Evolutionary conservation across 2,329 filamentous ascomycete species (phyloP).

Genomic region (Dothideomycetes sp.): DNA sequence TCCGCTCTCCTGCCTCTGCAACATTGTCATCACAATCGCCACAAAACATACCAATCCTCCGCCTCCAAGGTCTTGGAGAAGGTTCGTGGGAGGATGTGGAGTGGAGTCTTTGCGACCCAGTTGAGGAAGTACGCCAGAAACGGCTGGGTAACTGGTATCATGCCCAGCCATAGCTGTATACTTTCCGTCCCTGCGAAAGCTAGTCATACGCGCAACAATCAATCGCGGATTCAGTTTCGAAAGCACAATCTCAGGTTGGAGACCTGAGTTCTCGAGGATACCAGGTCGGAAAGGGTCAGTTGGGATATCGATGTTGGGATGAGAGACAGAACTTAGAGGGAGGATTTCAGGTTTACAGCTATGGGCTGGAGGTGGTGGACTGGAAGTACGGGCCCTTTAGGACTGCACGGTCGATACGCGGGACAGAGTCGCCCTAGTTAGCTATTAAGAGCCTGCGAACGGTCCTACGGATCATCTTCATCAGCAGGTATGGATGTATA

Average conservation of each 20-base stretch:
- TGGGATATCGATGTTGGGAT: slow-evolving; percentile 60
- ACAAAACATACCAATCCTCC: slow-evolving; percentile 74
- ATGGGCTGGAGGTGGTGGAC: slow-evolving; percentile 70
- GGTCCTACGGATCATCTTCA: slow-evolving; percentile 48
- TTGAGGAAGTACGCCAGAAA: slow-evolving; percentile 67
- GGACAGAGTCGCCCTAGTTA: slow-evolving; percentile 77
- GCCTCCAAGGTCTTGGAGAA: slow-evolving; percentile 84
- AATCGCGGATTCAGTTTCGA: slow-evolving; percentile 59
- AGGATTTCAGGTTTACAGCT: slow-evolving; percentile 64
- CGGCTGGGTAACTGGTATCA: slow-evolving; percentile 93
- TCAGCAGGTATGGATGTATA: background rate
- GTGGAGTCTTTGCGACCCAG: slow-evolving; percentile 61
- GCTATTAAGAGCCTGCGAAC: slow-evolving; percentile 82
- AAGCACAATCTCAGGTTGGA: slow-evolving; percentile 58
- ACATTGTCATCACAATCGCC: slow-evolving; percentile 69
- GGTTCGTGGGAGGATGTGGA: slow-evolving; percentile 71
- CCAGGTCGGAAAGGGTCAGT: slow-evolving; percentile 92
- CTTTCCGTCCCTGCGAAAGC: slow-evolving; percentile 76
- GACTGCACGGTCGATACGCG: slow-evolving; percentile 66
- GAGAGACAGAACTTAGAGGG: slow-evolving; percentile 51
- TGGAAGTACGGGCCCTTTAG: slow-evolving; percentile 49
- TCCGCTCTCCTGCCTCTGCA: slow-evolving; percentile 53
- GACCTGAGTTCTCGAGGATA: slow-evolving; percentile 72
- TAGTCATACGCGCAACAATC: slow-evolving; percentile 77
- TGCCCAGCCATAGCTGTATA: slow-evolving; percentile 86